Evolutionary conservation across 129 eudicot species (phyloP).

Genomic region (Oenanthe sinensis): DNA sequence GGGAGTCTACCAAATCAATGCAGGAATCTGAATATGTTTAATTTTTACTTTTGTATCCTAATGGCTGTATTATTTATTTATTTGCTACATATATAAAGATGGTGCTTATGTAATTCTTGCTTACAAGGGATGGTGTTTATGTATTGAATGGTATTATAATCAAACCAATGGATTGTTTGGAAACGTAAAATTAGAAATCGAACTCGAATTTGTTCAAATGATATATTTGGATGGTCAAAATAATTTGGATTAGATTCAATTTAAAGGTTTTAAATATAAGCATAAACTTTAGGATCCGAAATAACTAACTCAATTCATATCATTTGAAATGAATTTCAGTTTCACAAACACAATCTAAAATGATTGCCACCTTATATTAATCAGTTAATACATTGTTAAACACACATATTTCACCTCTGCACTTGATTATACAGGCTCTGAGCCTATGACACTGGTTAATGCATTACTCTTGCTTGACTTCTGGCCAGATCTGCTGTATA

Average conservation of each 20-base stretch:
- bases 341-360: neutral
- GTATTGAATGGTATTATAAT: neutral
- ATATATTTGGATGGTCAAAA: too few relatives aligned
- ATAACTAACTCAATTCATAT: too few relatives aligned
- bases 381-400: neutral
- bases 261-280: too few relatives aligned
- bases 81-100: neutral
- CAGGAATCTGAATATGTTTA: conserved; percentile 20
- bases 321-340: too few relatives aligned
- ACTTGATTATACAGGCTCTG: neutral
- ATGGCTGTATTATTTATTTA: neutral
- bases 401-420: neutral
- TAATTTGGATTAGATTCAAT: too few relatives aligned
- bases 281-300: too few relatives aligned
- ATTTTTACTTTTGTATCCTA: neutral
- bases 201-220: too few relatives aligned
- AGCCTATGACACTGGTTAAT: neutral
- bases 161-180: neutral
- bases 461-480: neutral
- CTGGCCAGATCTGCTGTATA: neutral
- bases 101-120: neutral
- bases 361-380: neutral
- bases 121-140: neutral
- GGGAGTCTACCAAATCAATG: conserved; percentile 26
- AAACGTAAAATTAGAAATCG: too few relatives aligned